Conservation (phyloP, 805 yeast species). For the Cephaloascus albidus region DNA sequence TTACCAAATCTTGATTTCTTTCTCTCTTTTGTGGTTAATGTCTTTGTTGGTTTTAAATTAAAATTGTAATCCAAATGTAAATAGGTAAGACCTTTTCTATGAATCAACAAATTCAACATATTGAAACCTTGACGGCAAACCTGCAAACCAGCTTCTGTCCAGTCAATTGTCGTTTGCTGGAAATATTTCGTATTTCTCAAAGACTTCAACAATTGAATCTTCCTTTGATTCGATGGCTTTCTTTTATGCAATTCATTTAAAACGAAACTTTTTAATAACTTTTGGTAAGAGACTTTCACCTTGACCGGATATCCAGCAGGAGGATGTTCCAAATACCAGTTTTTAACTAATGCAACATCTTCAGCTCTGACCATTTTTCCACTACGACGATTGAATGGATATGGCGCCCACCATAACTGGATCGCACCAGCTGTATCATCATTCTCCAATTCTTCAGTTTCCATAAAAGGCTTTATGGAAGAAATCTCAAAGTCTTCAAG, state of each 20-base stretch:
- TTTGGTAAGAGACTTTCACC: slow-evolving; percentile 82
- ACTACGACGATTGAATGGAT: slow-evolving; percentile 71
- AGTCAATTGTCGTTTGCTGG: slow-evolving; percentile 85
- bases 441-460: slow-evolving; percentile 31
- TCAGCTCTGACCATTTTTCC: slow-evolving; percentile 76
- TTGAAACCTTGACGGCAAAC: slow-evolving; percentile 89
- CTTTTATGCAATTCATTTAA: slow-evolving; percentile 56
- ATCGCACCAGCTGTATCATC: slow-evolving; percentile 45
- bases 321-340: slow-evolving; percentile 72
- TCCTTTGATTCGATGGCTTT: slow-evolving; percentile 33
- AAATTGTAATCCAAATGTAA: slow-evolving; percentile 92
- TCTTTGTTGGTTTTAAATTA: slow-evolving; percentile 92
- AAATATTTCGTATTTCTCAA: slow-evolving; percentile 78
- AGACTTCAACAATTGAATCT: slow-evolving; percentile 51
- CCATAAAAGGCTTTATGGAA: slow-evolving; percentile 43
- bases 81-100: slow-evolving; percentile 83
- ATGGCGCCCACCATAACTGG: slow-evolving; percentile 70
- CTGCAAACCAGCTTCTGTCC: slow-evolving; percentile 98
- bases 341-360: slow-evolving; percentile 78
- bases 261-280: slow-evolving; percentile 69
- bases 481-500: slow-evolving; percentile 32
- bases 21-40: slow-evolving; percentile 92
- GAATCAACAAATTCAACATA: slow-evolving; percentile 84
- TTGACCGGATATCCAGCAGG: slow-evolving; percentile 55
- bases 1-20: slow-evolving; percentile 94